Percentiles rank a stretch among this genome's conserved stretches.
phyloP scores from a whole-genome alignment of 768 basidiomycete genomes.

The Agaricus blazei region DNA sequence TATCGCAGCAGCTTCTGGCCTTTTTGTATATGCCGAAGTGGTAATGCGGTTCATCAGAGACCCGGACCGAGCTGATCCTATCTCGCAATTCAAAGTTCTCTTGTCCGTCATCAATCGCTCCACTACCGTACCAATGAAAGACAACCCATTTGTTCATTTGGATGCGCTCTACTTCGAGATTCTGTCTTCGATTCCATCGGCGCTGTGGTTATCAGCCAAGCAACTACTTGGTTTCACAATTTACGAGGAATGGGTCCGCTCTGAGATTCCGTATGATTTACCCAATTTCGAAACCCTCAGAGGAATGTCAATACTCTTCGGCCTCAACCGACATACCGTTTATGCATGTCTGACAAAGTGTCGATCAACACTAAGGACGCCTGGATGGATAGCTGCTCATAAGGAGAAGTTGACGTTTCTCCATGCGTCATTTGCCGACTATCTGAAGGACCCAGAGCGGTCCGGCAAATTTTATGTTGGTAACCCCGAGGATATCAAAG shows the following conservation, averaged over 20 bases:
- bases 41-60: background rate
- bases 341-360: background rate
- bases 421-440: conserved; percentile 33
- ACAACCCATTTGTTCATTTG: background rate
- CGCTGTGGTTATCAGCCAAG: background rate
- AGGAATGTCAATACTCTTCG: background rate
- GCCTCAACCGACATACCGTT: background rate
- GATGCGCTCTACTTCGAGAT: background rate
- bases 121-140: background rate
- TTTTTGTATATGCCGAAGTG: background rate
- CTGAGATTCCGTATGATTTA: background rate
- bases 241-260: background rate
- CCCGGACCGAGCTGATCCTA: background rate
- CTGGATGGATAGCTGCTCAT: background rate
- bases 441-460: background rate
- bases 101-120: background rate
- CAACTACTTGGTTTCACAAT: background rate
- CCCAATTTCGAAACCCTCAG: background rate
- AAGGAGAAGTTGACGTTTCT: background rate
- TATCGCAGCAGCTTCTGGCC: background rate
- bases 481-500: background rate
- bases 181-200: background rate
- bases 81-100: background rate
- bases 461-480: conserved; percentile 8
- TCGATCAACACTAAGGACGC: background rate